Evolutionary conservation across 306 rosid genomes (phyloP), one percentile per base, ranked within the genome.

Genomic region (Luffa aegyptiaca): DNA sequence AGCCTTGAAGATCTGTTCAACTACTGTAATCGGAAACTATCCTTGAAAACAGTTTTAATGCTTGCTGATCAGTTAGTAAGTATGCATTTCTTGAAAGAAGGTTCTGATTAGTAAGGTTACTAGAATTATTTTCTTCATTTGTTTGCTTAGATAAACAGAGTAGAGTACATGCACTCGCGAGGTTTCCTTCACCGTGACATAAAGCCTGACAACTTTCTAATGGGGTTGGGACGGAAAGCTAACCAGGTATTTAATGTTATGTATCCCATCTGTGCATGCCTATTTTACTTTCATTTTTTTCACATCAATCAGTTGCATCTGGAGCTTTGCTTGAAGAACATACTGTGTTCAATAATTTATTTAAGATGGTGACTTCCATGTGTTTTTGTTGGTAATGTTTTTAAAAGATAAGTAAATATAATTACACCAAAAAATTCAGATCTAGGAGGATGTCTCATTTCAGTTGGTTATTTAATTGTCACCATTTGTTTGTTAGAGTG

Each of bases 111-210:
- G 69, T 49, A 58, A 18, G 68, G 65, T 73, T 78, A n/a, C 76
- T 72, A 26, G 81, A 21, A 86, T 87, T 83, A 85, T 82, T 49
- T 61, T 55, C 46, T 68, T 72, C 55, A 73, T 46, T 76, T 83
- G 63, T 61, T 72, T 81, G 12, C 80, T 57, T 84, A 95, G 99
- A 82, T 95, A 82, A 93, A 90, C 83, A 89, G 99, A 90, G 99
- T 92, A 70, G 99, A 95, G 90, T 95, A 92, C 89, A 89, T 95
- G 97, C 99, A 95, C 80, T 90, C 94, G 61, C 92, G 93, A 69
- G 97, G 99, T 45, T 95, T 95, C 85, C 97, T 95, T 86, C 99
- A 95, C 73, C 99, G 99, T 35, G 99, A 95, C 85, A 95, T 95
- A 84, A 95, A 95, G 93, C 99, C 99, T 56, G 99, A 95, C 84